A percentile compares a stretch with the other conserved stretches of the same genome.
phyloP scores from a whole-genome alignment of 345 rosid species.

The Brassica nigra region DNA sequence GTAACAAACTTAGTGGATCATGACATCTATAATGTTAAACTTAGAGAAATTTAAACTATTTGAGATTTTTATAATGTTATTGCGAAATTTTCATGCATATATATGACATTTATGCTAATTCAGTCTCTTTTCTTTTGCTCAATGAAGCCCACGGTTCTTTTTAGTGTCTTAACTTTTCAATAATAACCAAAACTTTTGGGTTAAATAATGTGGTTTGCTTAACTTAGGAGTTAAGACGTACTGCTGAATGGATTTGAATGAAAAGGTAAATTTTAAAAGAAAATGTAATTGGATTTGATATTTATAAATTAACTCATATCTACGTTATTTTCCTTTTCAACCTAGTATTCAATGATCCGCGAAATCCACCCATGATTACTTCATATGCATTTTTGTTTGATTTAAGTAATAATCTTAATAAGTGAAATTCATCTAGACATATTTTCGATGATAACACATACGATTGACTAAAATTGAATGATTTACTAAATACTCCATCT shows the following conservation, averaged over 20 bases:
- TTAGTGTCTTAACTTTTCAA: not conserved
- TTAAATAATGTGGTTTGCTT: not conserved
- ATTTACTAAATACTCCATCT: constrained; percentile 1
- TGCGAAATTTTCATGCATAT: constrained; percentile 8
- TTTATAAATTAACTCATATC: not conserved
- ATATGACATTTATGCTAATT: not conserved
- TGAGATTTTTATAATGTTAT: constrained; percentile 9
- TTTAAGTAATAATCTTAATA: not conserved
- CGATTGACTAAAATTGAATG: constrained; percentile 26
- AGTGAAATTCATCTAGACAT: not conserved
- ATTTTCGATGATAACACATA: not conserved
- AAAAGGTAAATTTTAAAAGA: too few species aligned
- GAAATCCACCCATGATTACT: not conserved
- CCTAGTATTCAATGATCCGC: not conserved
- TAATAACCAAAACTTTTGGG: not conserved
- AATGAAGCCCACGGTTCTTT: not conserved
- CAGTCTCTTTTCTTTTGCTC: not conserved
- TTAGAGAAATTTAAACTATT: not conserved
- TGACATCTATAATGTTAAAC: not conserved
- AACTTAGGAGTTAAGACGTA: not conserved
- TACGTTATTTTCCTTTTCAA: not conserved
- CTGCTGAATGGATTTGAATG: not conserved
- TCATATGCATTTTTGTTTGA: not conserved
- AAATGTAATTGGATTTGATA: not conserved
- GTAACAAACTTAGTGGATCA: not conserved